These are phyloP conservation scores for Calonectria pauciramosa DNA, from an alignment of 2,329 filamentous ascomycete genomes.

Conservation along the genomic window DNA sequence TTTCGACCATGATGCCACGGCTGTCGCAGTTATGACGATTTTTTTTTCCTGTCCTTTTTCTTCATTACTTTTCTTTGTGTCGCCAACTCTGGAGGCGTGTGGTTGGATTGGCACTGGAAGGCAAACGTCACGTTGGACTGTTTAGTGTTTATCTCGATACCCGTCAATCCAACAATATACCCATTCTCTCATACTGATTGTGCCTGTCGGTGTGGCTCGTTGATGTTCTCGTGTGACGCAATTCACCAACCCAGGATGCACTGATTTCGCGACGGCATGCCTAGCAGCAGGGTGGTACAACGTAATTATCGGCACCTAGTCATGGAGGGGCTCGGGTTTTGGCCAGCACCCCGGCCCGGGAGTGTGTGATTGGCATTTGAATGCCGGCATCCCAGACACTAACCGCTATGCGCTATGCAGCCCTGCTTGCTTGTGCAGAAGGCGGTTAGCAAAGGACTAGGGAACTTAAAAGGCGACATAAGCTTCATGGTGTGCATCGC, in stretches of 20 bases:
- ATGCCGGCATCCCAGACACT: slow-evolving; percentile 1
- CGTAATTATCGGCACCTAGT: slow-evolving; percentile 13
- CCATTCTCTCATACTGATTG: not conserved
- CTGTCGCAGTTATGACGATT: slow-evolving; percentile 38
- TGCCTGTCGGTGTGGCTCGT: not conserved
- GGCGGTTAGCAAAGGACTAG: not conserved
- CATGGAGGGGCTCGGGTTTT: not conserved
- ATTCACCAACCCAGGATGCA: not conserved
- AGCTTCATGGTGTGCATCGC: not conserved
- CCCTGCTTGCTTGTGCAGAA: not conserved
- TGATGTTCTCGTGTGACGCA: not conserved
- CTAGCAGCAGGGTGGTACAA: not conserved
- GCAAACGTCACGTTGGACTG: slow-evolving; percentile 43
- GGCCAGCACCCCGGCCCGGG: not conserved
- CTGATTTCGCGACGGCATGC: not conserved
- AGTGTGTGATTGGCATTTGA: slow-evolving; percentile 9
- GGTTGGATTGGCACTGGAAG: slow-evolving; percentile 42
- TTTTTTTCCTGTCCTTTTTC: slow-evolving; percentile 18
- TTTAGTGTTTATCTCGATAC: slow-evolving; percentile 48
- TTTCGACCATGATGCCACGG: slow-evolving; percentile 26
- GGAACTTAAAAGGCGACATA: not conserved
- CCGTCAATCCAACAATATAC: slow-evolving; percentile 45
- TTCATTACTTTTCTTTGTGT: slow-evolving; percentile 35
- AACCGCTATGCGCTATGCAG: not conserved
- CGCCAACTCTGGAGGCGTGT: slow-evolving; percentile 37